These are phyloP conservation scores for Penicillium taxi DNA, from an alignment of 495 filamentous ascomycete species.

Conservation along the genomic window DNA sequence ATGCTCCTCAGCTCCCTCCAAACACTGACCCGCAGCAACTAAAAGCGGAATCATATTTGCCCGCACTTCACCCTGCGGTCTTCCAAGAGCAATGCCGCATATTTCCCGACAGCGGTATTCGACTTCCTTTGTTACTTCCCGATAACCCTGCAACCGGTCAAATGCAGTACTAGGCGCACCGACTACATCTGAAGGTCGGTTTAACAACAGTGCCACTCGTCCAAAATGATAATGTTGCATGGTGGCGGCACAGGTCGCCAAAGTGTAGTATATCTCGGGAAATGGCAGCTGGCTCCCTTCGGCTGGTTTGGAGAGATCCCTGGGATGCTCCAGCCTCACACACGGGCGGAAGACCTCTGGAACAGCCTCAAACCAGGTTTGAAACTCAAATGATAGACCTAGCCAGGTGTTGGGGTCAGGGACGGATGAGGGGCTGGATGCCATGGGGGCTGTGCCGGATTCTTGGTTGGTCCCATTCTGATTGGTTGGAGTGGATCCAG, in stretches of 20 bases:
- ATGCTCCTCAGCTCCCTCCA: constrained; percentile 27
- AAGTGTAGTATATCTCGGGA: constrained; percentile 31
- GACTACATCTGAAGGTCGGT: constrained; percentile 29
- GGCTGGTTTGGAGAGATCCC: constrained; percentile 18
- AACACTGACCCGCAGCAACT: constrained; percentile 33
- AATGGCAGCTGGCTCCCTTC: constrained; percentile 25
- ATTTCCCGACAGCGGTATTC: constrained; percentile 35
- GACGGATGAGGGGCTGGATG: constrained; percentile 3
- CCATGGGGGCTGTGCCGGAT: background rate
- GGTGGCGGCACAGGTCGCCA: constrained; percentile 27
- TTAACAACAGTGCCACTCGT: constrained; percentile 31
- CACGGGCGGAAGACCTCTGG: constrained; percentile 37
- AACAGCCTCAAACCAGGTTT: constrained; percentile 35
- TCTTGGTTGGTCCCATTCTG: constrained; percentile 6
- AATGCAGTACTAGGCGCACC: constrained; percentile 32
- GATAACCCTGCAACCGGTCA: constrained; percentile 33
- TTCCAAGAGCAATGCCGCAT: constrained; percentile 32
- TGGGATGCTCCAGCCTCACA: constrained; percentile 30
- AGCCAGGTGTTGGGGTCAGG: constrained; percentile 31
- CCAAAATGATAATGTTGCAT: constrained; percentile 41
- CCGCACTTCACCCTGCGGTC: constrained; percentile 29
- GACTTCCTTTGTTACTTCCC: constrained; percentile 38
- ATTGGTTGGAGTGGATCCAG: constrained; percentile 14
- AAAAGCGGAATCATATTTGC: constrained; percentile 33
- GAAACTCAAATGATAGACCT: constrained; percentile 31